Percentiles rank a stretch among this genome's conserved stretches.
These are phyloP conservation scores for Colletotrichum orchidophilum DNA, from an alignment of 2,329 filamentous ascomycete species.

Conservation along the genomic window DNA sequence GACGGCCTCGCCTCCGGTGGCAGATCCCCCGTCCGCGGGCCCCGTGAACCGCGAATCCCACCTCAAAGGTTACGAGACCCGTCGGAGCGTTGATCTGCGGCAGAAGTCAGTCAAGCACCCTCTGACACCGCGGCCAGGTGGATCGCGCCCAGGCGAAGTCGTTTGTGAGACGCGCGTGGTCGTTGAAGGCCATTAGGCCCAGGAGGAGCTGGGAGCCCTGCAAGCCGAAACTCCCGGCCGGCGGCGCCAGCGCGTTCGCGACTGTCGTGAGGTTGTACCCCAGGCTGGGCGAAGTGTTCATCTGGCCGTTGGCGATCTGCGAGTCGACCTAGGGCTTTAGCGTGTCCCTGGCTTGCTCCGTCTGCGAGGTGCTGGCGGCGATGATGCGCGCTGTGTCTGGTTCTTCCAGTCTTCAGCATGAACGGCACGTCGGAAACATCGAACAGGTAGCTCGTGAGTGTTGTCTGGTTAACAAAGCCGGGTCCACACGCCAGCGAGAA, in stretches of 20 bases:
- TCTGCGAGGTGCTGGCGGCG: conserved; percentile 44
- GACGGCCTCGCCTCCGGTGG: conserved; percentile 32
- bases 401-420: conserved; percentile 43
- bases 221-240: conserved; percentile 1
- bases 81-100: conserved; percentile 27
- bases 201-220: conserved; percentile 38
- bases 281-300: conserved; percentile 28
- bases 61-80: conserved; percentile 29
- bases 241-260: background rate
- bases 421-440: conserved; percentile 40
- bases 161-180: conserved; percentile 33
- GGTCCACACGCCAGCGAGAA: conserved; percentile 46
- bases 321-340: conserved; percentile 42
- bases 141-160: conserved; percentile 30
- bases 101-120: conserved; percentile 24
- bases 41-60: conserved; percentile 31
- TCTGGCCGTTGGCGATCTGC: conserved; percentile 26
- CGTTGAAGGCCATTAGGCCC: conserved; percentile 30
- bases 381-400: conserved; percentile 48
- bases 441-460: conserved; percentile 39
- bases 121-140: conserved; percentile 34
- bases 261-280: conserved; percentile 28
- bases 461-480: conserved; percentile 48
- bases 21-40: conserved; percentile 22
- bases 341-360: conserved; percentile 46